These are phyloP conservation scores for Niebla homalea DNA, from an alignment of 495 filamentous ascomycete genomes.

Conservation along the genomic window DNA sequence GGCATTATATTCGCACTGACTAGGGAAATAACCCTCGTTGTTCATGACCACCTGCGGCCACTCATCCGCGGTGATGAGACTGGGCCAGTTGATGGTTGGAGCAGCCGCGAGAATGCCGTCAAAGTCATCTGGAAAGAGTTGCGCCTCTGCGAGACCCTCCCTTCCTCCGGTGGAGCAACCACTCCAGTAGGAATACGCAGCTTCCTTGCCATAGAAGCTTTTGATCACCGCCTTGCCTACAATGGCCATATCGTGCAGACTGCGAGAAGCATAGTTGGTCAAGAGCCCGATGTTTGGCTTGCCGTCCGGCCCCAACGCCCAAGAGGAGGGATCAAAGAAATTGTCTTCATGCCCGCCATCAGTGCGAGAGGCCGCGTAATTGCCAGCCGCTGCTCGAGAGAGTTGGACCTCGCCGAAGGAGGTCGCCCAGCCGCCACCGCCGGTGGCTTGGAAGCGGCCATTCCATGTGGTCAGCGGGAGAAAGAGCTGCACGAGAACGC, in stretches of 20 bases:
- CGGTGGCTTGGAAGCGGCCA: constrained; percentile 40
- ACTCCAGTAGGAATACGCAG: constrained; percentile 38
- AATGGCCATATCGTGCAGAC: constrained; percentile 37
- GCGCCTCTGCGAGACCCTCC: constrained; percentile 37
- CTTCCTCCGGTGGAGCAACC: constrained; percentile 45
- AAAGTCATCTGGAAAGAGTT: constrained; percentile 41
- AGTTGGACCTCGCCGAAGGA: neutral
- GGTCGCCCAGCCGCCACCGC: constrained; percentile 38
- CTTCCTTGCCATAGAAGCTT: constrained; percentile 32
- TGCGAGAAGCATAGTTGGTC: constrained; percentile 7
- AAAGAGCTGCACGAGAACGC: too few species aligned
- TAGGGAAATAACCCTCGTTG: too few species aligned
- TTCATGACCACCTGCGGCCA: too few species aligned
- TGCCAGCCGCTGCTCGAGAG: constrained; percentile 21
- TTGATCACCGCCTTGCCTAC: constrained; percentile 36
- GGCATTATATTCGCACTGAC: constrained; percentile 29
- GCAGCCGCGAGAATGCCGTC: constrained; percentile 56
- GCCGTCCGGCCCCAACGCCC: too few species aligned
- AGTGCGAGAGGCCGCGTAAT: constrained; percentile 22
- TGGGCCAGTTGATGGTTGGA: constrained; percentile 36
- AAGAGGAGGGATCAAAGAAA: neutral
- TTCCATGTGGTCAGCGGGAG: constrained; percentile 20
- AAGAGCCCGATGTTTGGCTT: constrained; percentile 6
- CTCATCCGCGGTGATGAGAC: constrained; percentile 26
- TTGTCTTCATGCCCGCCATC: neutral